Evolutionary conservation across 345 rosid genomes (phyloP).

Genomic region (Eucalyptus pauciflora): DNA sequence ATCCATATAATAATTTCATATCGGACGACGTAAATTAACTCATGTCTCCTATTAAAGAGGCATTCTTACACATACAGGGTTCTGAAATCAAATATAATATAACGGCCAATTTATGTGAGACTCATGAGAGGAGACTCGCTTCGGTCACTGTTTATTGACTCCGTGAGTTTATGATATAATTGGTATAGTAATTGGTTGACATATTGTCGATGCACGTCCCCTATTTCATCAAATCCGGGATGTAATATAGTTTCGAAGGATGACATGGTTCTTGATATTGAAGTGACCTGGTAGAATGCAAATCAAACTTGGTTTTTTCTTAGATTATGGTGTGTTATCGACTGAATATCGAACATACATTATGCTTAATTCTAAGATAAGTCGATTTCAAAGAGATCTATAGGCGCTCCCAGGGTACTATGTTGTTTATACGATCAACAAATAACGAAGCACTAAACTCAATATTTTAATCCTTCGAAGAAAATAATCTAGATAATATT

Average conservation of each 20-base stretch:
- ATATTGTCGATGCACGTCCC: no score
- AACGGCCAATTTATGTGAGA: neutral
- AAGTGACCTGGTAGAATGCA: neutral
- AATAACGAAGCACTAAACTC: neutral
- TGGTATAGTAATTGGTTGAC: neutral
- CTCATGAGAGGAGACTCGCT: neutral
- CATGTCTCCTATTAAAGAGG: rapidly evolving
- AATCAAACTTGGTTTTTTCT: neutral
- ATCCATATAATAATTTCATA: neutral
- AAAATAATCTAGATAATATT: neutral
- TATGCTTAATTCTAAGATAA: neutral
- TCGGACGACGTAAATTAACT: neutral
- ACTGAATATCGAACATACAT: neutral
- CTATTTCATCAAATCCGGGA: neutral
- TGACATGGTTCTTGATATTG: neutral
- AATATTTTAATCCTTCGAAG: neutral
- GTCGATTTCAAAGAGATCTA: neutral
- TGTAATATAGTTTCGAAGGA: neutral
- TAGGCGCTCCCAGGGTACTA: neutral
- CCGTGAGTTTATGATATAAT: neutral
- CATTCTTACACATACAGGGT: neutral
- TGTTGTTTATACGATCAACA: neutral
- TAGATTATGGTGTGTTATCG: neutral
- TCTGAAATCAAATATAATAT: neutral
- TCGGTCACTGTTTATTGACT: neutral